Evolutionary conservation across 140 eudicot species (phyloP), one percentile per base, ranked within the genome.

Genomic region (Erigeron philadelphicus): DNA sequence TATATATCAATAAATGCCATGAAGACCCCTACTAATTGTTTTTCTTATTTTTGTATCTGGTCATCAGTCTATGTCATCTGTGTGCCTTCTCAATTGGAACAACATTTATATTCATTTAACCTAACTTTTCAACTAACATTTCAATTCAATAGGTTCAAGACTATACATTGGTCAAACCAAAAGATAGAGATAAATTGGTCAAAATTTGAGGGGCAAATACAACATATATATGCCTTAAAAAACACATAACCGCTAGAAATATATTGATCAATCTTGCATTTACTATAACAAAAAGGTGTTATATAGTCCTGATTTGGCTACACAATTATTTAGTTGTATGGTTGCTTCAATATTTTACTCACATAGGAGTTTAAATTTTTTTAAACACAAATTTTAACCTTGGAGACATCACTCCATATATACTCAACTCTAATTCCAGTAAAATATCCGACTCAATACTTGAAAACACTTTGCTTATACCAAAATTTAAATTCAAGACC

Each of bases 1-100:
- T 53, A 42, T 54, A 63, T 64, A 64, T 64, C 64, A 57, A 46
- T 77, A 71, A 71, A 71, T 77, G 77, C 47, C 23, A 77, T 77
- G 19, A 66, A 64, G 56, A 41, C 72, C 79, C 75, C 75, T 79
- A 60, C 75, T 35, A 53, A 43, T 68, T 54, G 50, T 63, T 43
- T 68, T 78, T 52, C 25, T 21, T 21, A 21, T 21, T 64, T 13
- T 11, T 55, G 61, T 58, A 5, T 72, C 55, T 47, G 75, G 78
- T 45, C 79, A 78, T 63, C 75, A 5, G 82, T 79, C 83, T 54
- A 57, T 68, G 41, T 79, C 83, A 73, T 52, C 41, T 78, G 56
- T 41, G 78, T 78, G 66, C 82, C 66, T 60, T 78, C 59, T 72
- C 73, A 50, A 78, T 60, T 73, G 79, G 73, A 61, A 65, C 74